These are phyloP conservation scores for Alliaria petiolata DNA, from an alignment of 345 rosid genomes.

Conservation along the genomic window DNA sequence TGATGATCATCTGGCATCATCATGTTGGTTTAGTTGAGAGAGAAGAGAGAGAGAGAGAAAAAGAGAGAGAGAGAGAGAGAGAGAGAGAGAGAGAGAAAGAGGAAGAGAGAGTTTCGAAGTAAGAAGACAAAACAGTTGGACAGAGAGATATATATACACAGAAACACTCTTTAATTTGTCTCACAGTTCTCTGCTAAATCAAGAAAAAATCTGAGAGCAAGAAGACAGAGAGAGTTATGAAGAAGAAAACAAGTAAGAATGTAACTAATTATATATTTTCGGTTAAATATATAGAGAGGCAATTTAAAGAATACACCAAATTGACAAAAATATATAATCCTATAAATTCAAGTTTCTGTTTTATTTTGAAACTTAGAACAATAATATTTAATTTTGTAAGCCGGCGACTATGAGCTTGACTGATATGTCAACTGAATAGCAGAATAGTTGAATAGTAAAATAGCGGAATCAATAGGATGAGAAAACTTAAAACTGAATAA, in stretches of 20 bases:
- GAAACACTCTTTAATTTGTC: constrained; percentile 32
- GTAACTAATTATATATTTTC: constrained; percentile 11
- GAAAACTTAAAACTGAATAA: too few species aligned
- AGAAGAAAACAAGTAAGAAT: constrained; percentile 20
- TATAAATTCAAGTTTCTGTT: neutral
- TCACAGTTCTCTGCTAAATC: constrained; percentile 37
- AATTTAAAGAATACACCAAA: neutral
- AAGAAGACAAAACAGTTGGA: constrained; percentile 32
- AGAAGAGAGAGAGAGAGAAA: neutral
- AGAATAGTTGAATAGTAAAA: too few species aligned
- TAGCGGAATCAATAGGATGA: too few species aligned
- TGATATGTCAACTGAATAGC: too few species aligned
- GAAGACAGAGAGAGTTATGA: constrained; percentile 23
- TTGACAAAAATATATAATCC: neutral
- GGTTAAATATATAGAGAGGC: constrained; percentile 1
- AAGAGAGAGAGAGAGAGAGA: neutral
- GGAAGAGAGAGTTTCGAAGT: constrained; percentile 7
- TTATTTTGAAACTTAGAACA: neutral
- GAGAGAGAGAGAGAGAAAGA: neutral
- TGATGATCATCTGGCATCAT: constrained; percentile 57
- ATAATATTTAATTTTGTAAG: neutral
- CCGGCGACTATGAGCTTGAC: too few species aligned
- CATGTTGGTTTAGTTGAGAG: constrained; percentile 26
- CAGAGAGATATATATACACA: constrained; percentile 11
- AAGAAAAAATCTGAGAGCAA: constrained; percentile 35